Base-by-base conservation (phyloP, 2,329 filamentous ascomycete species). In the Cladophialophora exuberans region DNA sequence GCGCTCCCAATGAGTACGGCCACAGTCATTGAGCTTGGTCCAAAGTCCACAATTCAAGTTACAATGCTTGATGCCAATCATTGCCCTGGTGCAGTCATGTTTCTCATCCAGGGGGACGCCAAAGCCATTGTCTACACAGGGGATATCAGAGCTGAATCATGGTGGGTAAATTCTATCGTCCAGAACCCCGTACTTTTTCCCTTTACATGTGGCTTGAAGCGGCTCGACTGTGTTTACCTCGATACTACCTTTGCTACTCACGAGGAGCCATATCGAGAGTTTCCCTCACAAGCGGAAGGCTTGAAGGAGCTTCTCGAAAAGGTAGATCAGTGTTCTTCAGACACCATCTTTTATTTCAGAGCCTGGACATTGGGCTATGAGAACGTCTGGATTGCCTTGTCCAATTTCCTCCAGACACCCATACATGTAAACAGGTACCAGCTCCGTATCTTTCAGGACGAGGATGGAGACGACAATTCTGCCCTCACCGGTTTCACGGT, bases 351-450 rank as follows among this genome's bases (percentile, higher is more conserved):
- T 65, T 88, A 96, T 69, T 80, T 97, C 41, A 83, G 91, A 53
- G 83, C 90, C 1, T 96, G 92, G 91, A 97, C 93, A 0, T 94
- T 94, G 67, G 89, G 89, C 0, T 96, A 97, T 60, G 92, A 97
- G 68, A 88, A 96, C 48, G 90, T 96, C 0, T 97, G 91, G 91
- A 76, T 91, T 55, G 87, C 90, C 0, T 73, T 97, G 0, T 86
- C 90, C 0, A 81, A 85, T 18, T 83, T 84, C 9, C 74, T 97
- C 0, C 73, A 82, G 4, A 86, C 86, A 1, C 64, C 87, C 77
- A 82, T 96, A 1, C 93, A 97, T 64, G 83, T 97, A 2, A 90
- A 96, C 67, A 75, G 83, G 13, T 97, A 97, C 67, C 90, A 92
- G 62, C 77, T 87, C 65, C 73, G 79, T 1, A 77, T 97, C 0